Base-by-base conservation (phyloP, 2,329 filamentous ascomycete species). In the Scedosporium aurantiacum region DNA sequence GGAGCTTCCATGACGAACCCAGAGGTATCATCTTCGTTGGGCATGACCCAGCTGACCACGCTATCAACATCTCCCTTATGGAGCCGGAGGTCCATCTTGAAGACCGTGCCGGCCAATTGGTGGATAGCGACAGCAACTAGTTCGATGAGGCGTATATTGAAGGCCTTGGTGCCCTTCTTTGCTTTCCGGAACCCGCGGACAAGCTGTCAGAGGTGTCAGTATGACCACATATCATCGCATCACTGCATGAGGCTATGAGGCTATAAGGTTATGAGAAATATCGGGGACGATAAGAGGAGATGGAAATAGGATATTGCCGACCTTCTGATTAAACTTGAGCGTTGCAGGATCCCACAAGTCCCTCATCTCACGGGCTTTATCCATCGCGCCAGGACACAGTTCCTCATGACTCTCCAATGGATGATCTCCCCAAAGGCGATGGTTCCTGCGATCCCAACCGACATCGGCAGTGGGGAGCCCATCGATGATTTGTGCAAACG, bases 61-160 rank as follows among this genome's bases (percentile, higher is more conserved):
- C 62, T 64, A 16, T 71, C 67, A 4, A 47, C 18, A 16, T 56
- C 54, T 4, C 67, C 63, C 10, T 67, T 67, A 25, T 70, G 68
- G 0, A 65, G 41, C n/a, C 62, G 62, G 0, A 64, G 61, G 5
- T 67, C 66, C 2, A 67, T 56, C 2, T 66, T 57, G 25, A 65
- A 70, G 0, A 73, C 56, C 2, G 57, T 52, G 0, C 67, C 66
- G 0, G 68, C 71, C 5, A 73, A 68, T 5, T 72, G 61, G 54
- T 74, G 71, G 2, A 71, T 56, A 1, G 68, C 63, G 28, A 67
- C 37, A 0, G 69, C 70, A 4, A 69, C 62, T 2, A 74, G 45
- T 58, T 74, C 72, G 5, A 74, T 68, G 3, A 74, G 64, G 0
- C 67, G 63, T 18, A 66, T 66, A 0, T 69, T 63, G 56, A 72